phyloP scores from a whole-genome alignment of 306 rosid genomes.

The Vigna angularis region DNA sequence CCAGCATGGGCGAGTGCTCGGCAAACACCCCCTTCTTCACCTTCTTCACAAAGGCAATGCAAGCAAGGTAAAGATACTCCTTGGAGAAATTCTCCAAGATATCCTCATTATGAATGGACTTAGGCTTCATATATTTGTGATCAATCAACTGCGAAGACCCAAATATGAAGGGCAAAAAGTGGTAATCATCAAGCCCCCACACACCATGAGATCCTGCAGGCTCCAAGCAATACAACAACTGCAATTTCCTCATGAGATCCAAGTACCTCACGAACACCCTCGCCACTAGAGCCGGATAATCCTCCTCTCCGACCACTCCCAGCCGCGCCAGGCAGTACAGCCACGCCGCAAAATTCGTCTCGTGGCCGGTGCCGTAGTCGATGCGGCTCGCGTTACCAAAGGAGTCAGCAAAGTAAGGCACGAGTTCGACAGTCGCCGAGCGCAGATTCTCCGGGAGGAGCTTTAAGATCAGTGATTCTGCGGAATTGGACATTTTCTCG shows the following conservation, averaged over 20 bases:
- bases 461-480: conserved; percentile 57
- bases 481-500: conserved; percentile 48
- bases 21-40: conserved; percentile 97
- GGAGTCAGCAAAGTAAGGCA: conserved; percentile 75
- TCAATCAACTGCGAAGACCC: conserved; percentile 93
- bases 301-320: conserved; percentile 74
- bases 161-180: conserved; percentile 83
- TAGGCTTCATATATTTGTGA: conserved; percentile 96
- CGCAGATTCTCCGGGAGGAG: conserved; percentile 64
- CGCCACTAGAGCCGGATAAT: conserved; percentile 70
- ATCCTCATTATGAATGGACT: conserved; percentile 88
- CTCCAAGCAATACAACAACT: conserved; percentile 75
- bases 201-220: conserved; percentile 99
- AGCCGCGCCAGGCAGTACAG: conserved; percentile 77
- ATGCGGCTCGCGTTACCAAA: conserved; percentile 88
- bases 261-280: conserved; percentile 80
- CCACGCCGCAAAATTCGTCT: conserved; percentile 94
- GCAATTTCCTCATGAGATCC: conserved; percentile 91
- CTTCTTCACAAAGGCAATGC: conserved; percentile 79
- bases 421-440: conserved; percentile 66
- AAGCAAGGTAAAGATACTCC: conserved; percentile 77
- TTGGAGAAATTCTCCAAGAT: conserved; percentile 80
- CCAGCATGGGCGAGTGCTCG: conserved; percentile 95
- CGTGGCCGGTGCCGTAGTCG: conserved; percentile 97
- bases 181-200: conserved; percentile 98